Conservation (phyloP, 1,284 basidiomycete species). For the Marasmius tenuissimus region DNA sequence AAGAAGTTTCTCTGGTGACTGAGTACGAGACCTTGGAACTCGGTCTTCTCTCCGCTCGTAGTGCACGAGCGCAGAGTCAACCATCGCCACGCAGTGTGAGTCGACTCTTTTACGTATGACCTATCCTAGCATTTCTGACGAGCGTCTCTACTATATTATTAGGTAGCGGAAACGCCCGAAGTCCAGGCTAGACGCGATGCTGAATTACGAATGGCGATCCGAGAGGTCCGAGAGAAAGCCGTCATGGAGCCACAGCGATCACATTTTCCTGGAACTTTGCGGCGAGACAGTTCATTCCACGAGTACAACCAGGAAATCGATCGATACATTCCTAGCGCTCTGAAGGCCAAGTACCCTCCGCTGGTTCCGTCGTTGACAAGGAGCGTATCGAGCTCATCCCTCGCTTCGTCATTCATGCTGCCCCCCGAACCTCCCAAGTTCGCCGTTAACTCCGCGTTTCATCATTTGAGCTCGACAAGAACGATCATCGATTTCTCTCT, state of each 20-base stretch:
- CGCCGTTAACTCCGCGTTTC: conserved; percentile 35
- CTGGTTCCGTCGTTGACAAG: conserved; percentile 28
- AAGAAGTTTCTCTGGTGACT: not conserved
- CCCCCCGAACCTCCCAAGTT: conserved; percentile 22
- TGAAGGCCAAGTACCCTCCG: not conserved
- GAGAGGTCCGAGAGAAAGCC: not conserved
- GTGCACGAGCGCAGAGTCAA: not conserved
- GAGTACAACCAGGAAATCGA: not conserved
- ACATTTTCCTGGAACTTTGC: not conserved
- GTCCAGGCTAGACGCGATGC: not conserved
- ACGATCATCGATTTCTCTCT: conserved; percentile 40
- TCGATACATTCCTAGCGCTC: conserved; percentile 5
- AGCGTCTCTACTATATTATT: not conserved
- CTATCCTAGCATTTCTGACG: not conserved
- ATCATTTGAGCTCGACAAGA: conserved; percentile 36
- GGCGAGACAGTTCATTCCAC: not conserved
- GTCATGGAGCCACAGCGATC: not conserved
- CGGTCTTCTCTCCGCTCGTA: not conserved
- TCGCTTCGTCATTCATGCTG: conserved; percentile 22
- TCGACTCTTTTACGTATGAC: not conserved
- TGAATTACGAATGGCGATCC: not conserved
- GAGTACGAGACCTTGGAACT: not conserved
- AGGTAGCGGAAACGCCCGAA: not conserved
- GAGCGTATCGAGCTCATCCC: conserved; percentile 34
- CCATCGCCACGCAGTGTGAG: not conserved